Percentiles rank a stretch among this genome's conserved stretches.
These are phyloP conservation scores for Silene coronaria DNA, from an alignment of 179 eudicot genomes.

Conservation along the genomic window DNA sequence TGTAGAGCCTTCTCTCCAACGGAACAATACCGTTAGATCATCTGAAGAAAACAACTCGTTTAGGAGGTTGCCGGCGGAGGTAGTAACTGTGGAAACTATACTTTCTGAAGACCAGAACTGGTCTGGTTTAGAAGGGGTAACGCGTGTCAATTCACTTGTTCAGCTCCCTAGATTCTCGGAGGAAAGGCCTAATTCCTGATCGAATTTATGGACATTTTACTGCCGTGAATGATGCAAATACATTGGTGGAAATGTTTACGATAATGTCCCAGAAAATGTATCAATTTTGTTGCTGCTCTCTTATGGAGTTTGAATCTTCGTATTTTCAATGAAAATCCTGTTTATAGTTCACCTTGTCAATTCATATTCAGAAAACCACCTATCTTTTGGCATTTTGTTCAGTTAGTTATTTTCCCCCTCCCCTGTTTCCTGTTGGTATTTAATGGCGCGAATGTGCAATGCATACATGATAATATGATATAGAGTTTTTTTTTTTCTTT, in stretches of 20 bases:
- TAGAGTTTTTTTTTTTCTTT: no score
- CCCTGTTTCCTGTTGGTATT: no score
- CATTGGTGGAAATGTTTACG: neutral
- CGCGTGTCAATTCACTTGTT: constrained; percentile 80
- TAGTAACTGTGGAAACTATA: constrained; percentile 31
- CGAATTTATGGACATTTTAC: neutral
- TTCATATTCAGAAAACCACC: neutral
- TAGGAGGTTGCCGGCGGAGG: constrained; percentile 35
- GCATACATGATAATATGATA: no score
- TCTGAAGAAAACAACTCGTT: constrained; percentile 47
- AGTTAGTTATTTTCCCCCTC: neutral
- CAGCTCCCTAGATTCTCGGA: constrained; percentile 88
- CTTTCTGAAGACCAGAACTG: constrained; percentile 58
- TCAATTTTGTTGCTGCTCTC: constrained; percentile 22
- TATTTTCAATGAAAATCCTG: constrained; percentile 13
- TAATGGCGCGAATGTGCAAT: no score
- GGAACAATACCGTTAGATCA: constrained; percentile 68
- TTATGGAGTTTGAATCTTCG: constrained; percentile 6
- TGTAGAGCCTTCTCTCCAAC: constrained; percentile 64
- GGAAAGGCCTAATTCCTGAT: constrained; percentile 47
- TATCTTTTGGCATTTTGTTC: neutral
- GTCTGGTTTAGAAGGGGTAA: constrained; percentile 83
- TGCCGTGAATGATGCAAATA: neutral
- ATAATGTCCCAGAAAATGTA: constrained; percentile 10
- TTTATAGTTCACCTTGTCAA: constrained; percentile 20